A percentile compares a stretch with the other conserved stretches of the same genome.
Evolutionary conservation across 176 grass and related monocot genomes (phyloP).

Genomic region (Secale cereale): DNA sequence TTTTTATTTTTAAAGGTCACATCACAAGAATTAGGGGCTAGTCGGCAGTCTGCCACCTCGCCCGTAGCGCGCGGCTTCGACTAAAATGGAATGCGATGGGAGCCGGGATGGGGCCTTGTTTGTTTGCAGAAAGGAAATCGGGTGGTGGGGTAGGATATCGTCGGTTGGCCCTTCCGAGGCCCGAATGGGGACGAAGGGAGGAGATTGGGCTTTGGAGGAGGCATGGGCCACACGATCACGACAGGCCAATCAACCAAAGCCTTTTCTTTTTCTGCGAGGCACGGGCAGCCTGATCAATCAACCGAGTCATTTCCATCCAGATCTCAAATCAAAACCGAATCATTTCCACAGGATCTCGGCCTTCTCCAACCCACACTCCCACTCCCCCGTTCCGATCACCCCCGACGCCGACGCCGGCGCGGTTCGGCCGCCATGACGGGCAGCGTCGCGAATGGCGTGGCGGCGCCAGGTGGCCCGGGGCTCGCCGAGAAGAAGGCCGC

Average conservation of each 20-base stretch:
- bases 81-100: too few relatives aligned
- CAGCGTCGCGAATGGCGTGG: conserved; percentile 25
- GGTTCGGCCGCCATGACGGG: conserved; percentile 46
- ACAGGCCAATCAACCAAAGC: not conserved
- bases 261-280: not conserved
- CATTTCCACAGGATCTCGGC: not conserved
- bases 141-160: too few relatives aligned
- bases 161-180: not conserved
- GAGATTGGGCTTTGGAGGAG: not conserved
- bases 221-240: not conserved
- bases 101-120: too few relatives aligned
- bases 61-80: not conserved
- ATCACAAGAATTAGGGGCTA: too few relatives aligned
- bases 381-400: not conserved
- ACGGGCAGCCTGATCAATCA: too few relatives aligned
- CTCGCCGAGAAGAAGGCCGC: not conserved
- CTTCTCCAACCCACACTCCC: not conserved
- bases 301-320: too few relatives aligned
- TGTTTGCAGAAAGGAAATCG: too few relatives aligned
- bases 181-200: too few relatives aligned
- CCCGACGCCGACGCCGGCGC: not conserved
- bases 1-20: too few relatives aligned
- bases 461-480: not conserved
- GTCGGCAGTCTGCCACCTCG: not conserved
- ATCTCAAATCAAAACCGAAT: too few relatives aligned